A percentile compares a stretch with the other conserved stretches of the same genome.
These are phyloP conservation scores for Pleurostoma richardsiae DNA, from an alignment of 2,329 filamentous ascomycete species.

Conservation along the genomic window DNA sequence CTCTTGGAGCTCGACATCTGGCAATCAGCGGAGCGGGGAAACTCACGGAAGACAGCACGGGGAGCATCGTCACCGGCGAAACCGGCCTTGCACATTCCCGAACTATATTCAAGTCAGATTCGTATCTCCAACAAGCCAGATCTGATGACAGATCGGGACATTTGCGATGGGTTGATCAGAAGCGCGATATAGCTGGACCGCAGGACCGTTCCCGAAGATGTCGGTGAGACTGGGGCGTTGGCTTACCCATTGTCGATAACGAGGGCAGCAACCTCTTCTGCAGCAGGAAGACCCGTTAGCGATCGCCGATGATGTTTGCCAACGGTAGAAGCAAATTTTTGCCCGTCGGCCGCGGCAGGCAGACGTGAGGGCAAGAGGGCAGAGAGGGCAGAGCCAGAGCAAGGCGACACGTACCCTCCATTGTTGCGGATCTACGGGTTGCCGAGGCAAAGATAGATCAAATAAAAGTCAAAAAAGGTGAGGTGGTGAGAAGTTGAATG, in stretches of 20 bases:
- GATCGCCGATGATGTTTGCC: conserved; percentile 10
- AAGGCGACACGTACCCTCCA: conserved; percentile 45
- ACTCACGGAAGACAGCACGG: conserved; percentile 99
- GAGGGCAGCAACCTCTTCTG: conserved; percentile 99
- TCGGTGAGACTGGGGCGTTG: conserved; percentile 34
- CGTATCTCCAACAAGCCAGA: neutral
- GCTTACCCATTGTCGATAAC: conserved; percentile 99
- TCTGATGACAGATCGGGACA: too few relatives aligned
- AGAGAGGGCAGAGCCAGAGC: conserved; percentile 19
- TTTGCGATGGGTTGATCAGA: too few relatives aligned
- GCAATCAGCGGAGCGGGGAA: conserved; percentile 18
- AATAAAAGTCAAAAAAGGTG: conserved; percentile 16
- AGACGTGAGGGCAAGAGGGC: conserved; percentile 5
- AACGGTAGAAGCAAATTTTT: conserved; percentile 6
- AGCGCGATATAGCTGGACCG: neutral
- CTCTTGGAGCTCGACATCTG: neutral
- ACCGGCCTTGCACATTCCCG: conserved; percentile 99
- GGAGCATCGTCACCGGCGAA: conserved; percentile 99
- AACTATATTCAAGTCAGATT: conserved; percentile 59
- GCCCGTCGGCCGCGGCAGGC: conserved; percentile 9
- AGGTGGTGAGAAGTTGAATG: conserved; percentile 18
- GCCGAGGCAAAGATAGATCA: conserved; percentile 16
- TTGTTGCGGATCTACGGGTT: conserved; percentile 41
- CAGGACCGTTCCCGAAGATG: conserved; percentile 11
- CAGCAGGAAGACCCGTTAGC: conserved; percentile 39